phyloP scores from a whole-genome alignment of 192 early-diverging fungal genomes.

The Kickxella alabastrina region DNA sequence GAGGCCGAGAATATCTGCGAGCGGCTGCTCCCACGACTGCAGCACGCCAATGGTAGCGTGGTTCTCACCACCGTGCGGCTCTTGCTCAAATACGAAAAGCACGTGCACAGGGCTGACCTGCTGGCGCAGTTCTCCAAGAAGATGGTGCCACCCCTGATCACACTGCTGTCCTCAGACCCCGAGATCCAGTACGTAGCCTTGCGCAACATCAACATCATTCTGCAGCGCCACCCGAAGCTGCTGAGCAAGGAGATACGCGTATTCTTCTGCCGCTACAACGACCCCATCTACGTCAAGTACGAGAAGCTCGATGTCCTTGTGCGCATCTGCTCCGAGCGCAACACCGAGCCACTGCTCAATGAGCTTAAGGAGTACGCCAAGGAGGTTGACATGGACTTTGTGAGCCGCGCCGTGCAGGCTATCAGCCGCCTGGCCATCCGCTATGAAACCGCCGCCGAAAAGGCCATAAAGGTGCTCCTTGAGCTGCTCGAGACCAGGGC shows the following conservation, averaged over 20 bases:
- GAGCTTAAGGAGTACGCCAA: constrained; percentile 97
- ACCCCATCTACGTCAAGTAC: constrained; percentile 94
- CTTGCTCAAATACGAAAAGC: constrained; percentile 47
- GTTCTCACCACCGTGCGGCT: constrained; percentile 87
- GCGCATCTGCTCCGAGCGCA: constrained; percentile 77
- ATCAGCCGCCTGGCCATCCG: constrained; percentile 93
- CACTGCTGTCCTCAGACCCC: constrained; percentile 79
- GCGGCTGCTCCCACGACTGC: constrained; percentile 83
- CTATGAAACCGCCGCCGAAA: constrained; percentile 80
- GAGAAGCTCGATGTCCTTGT: constrained; percentile 96
- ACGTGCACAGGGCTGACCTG: constrained; percentile 69
- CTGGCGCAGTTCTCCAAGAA: constrained; percentile 72
- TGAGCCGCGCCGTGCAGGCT: constrained; percentile 79
- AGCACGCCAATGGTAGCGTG: constrained; percentile 95
- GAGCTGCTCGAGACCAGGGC: constrained; percentile 88
- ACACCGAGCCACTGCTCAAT: constrained; percentile 85
- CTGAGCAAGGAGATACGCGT: constrained; percentile 90
- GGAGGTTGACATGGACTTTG: constrained; percentile 97
- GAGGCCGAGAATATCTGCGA: constrained; percentile 90
- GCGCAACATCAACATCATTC: constrained; percentile 93
- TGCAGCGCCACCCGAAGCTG: constrained; percentile 84
- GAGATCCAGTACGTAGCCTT: constrained; percentile 98
- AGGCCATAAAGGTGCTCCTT: constrained; percentile 80
- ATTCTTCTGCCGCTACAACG: constrained; percentile 98
- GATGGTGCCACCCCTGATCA: constrained; percentile 95